These are phyloP conservation scores for Nannizziopsis arthrosporioides DNA, from an alignment of 2,329 filamentous ascomycete genomes.

Conservation along the genomic window DNA sequence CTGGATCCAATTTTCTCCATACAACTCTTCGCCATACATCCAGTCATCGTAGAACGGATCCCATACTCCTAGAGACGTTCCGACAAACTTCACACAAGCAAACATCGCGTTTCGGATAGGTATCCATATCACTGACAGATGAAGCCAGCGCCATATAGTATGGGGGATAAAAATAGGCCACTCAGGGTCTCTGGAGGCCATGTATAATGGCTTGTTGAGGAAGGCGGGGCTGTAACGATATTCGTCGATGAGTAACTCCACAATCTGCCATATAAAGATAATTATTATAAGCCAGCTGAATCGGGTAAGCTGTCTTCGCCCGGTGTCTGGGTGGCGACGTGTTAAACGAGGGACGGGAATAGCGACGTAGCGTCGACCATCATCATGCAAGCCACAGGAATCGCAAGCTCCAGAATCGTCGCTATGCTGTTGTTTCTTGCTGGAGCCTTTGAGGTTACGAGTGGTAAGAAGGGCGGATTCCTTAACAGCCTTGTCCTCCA, in stretches of 20 bases:
- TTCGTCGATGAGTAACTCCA: conserved; percentile 38
- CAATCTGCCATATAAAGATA: conserved; percentile 39
- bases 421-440: conserved; percentile 6
- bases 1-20: conserved; percentile 10
- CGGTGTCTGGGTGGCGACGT: conserved; percentile 21
- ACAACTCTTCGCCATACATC: conserved; percentile 10
- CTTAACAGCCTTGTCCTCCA: conserved; percentile 29
- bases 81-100: conserved; percentile 5
- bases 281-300: conserved; percentile 32
- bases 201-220: conserved; percentile 36
- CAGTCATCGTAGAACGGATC: conserved; percentile 10
- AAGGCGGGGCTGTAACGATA: conserved; percentile 44
- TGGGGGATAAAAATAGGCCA: conserved; percentile 47
- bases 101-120: conserved; percentile 5
- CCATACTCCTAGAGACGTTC: conserved; percentile 4
- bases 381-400: conserved; percentile 18
- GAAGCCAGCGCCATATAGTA: conserved; percentile 40
- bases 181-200: conserved; percentile 41
- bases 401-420: conserved; percentile 17
- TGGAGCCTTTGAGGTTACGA: conserved; percentile 13
- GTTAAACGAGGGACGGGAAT: conserved; percentile 30
- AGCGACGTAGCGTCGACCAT: conserved; percentile 23
- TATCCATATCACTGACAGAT: conserved; percentile 20
- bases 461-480: conserved; percentile 15
- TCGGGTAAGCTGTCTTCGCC: conserved; percentile 26